Evolutionary conservation across 225 moss, liverwort and hornwort species (phyloP).

Genomic region (Sphagnum contortum): DNA sequence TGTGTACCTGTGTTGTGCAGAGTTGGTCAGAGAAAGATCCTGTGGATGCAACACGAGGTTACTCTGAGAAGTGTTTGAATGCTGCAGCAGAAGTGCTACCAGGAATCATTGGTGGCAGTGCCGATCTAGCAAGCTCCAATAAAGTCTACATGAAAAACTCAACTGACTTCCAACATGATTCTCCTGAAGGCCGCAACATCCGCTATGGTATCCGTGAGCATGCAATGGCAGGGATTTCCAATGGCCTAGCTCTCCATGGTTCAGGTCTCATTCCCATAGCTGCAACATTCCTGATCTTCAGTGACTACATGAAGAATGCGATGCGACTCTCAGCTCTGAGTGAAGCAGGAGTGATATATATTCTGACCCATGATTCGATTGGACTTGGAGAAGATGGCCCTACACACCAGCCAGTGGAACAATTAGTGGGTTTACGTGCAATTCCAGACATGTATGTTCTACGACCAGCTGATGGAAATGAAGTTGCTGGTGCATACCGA

Average conservation of each 20-base stretch:
- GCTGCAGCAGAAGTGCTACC: constrained; percentile 28
- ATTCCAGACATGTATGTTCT: constrained; percentile 52
- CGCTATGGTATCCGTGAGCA: constrained; percentile 67
- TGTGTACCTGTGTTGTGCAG: constrained; percentile 10
- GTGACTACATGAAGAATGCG: constrained; percentile 67
- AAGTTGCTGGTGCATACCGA: constrained; percentile 50
- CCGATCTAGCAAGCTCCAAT: constrained; percentile 64
- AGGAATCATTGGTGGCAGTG: constrained; percentile 56
- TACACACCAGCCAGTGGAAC: constrained; percentile 74
- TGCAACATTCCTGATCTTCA: constrained; percentile 61
- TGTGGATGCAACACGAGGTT: constrained; percentile 66
- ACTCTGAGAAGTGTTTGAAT: constrained; percentile 57
- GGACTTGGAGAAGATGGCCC: constrained; percentile 78
- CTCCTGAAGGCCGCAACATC: constrained; percentile 52
- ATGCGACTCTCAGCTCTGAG: constrained; percentile 61
- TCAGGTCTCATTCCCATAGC: constrained; percentile 64
- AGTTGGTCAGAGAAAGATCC: constrained; percentile 42
- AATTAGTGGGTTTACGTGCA: constrained; percentile 49
- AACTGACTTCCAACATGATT: constrained; percentile 16
- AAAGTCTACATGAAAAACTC: constrained; percentile 37
- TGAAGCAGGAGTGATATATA: constrained; percentile 57
- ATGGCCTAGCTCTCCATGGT: constrained; percentile 47
- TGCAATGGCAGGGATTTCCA: constrained; percentile 66
- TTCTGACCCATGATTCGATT: constrained; percentile 65
- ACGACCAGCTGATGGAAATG: constrained; percentile 59